Evolutionary conservation across 768 basidiomycete genomes (phyloP).

Genomic region (Steccherinum ochraceum): DNA sequence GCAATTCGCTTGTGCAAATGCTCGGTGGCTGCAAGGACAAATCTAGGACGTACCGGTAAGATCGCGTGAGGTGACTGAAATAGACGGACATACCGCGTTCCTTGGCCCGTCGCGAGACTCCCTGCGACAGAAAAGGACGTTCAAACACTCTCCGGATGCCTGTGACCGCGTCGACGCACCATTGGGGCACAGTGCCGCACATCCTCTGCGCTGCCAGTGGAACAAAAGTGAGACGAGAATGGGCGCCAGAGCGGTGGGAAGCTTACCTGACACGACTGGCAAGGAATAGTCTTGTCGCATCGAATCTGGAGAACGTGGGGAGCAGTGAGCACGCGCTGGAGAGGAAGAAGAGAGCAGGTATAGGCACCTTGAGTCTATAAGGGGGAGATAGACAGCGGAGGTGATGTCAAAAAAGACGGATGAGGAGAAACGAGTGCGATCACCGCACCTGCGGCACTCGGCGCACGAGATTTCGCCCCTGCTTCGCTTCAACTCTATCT

Average conservation of each 20-base stretch:
- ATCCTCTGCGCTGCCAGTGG: conserved; percentile 56
- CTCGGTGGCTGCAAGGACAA: conserved; percentile 60
- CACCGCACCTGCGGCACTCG: conserved; percentile 72
- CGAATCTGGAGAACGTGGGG: conserved; percentile 48
- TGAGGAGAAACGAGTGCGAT: conserved; percentile 16
- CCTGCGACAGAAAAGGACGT: conserved; percentile 29
- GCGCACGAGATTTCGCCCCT: conserved; percentile 74
- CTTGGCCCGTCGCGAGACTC: conserved; percentile 74
- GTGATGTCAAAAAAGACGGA: conserved; percentile 1
- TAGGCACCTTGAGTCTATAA: conserved; percentile 21
- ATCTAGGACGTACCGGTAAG: conserved; percentile 28
- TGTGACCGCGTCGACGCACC: conserved; percentile 39
- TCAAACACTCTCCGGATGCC: neutral
- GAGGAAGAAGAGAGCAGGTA: neutral
- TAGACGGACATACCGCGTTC: conserved; percentile 46
- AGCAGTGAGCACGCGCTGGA: neutral
- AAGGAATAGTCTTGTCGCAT: conserved; percentile 78
- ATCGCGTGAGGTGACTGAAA: neutral
- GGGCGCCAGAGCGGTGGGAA: neutral
- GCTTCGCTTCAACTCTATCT: conserved; percentile 69
- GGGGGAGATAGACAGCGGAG: neutral
- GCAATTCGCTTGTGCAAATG: conserved; percentile 60
- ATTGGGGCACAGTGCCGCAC: conserved; percentile 66
- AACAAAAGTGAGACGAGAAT: neutral
- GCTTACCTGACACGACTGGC: conserved; percentile 66